These are phyloP conservation scores for Sporodiniella umbellata DNA, from an alignment of 371 early-diverging fungal genomes.

Conservation along the genomic window DNA sequence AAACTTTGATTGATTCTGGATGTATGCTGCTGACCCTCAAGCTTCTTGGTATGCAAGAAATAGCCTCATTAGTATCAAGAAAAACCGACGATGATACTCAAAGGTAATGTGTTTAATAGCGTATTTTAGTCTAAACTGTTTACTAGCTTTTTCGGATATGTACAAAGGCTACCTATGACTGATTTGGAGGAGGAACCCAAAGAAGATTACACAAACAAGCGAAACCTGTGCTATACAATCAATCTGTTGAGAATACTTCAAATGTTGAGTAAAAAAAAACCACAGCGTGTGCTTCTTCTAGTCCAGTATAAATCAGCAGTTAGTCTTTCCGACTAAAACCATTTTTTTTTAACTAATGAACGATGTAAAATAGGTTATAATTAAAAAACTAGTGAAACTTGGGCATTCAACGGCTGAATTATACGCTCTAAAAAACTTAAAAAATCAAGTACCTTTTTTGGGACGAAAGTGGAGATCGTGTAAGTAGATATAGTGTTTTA, in stretches of 20 bases:
- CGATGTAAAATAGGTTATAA: slow-evolving; percentile 42
- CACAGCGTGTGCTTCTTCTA: slow-evolving; percentile 70
- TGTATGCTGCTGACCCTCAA: slow-evolving; percentile 78
- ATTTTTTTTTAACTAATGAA: neutral
- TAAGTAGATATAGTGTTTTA: slow-evolving; percentile 17
- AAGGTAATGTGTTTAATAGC: no score
- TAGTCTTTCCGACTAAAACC: slow-evolving; percentile 2
- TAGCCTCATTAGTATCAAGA: slow-evolving; percentile 45
- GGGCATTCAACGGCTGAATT: slow-evolving; percentile 63
- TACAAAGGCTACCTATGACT: neutral
- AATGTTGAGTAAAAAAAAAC: slow-evolving; percentile 77
- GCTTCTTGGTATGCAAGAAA: slow-evolving; percentile 76
- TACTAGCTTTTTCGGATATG: slow-evolving; percentile 20
- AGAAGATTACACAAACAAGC: slow-evolving; percentile 23
- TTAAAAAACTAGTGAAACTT: slow-evolving; percentile 74
- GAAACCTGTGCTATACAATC: slow-evolving; percentile 77
- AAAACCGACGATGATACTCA: slow-evolving; percentile 62
- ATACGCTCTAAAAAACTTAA: slow-evolving; percentile 77
- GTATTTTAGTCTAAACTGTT: no score
- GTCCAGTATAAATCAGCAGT: slow-evolving; percentile 86
- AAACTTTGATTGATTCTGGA: slow-evolving; percentile 79
- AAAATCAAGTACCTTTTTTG: slow-evolving; percentile 75
- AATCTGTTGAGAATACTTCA: slow-evolving; percentile 76
- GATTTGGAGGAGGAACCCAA: slow-evolving; percentile 4
- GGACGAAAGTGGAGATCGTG: slow-evolving; percentile 82